Base-by-base conservation (phyloP, 1,139 yeast species). In the Diutina rugosa region DNA sequence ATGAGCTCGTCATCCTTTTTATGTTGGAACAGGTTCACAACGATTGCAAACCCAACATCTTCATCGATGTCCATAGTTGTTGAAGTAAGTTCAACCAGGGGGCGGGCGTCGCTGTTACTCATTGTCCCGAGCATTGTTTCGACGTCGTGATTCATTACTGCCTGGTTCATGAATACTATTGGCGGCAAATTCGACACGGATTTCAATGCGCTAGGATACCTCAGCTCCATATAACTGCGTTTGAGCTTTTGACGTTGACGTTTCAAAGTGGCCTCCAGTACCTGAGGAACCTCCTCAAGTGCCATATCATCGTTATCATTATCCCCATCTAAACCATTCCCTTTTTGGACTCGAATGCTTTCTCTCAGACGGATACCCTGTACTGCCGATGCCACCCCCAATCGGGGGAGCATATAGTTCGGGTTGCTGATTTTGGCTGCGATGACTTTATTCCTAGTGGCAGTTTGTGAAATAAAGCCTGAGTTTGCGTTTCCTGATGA, bases 351-450 rank as follows among this genome's bases (percentile, higher is more conserved):
- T 51, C n/a, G n/a, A 9, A 61, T 65, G 32, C 49, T 51, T n/a
- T 51, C 55, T 55, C 45, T 58, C 54, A 46, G 68, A 56, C 76
- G 69, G 3, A 72, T 62, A 0, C 83, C 81, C 55, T 74, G 72
- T 0, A 80, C 81, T 2, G 79, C 68, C 0, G 83, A 72, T 55
- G 72, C 76, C 0, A 80, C 59, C 0, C 85, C 85, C 44, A 72
- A 60, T 51, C 79, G 66, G 0, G 84, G 84, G 18, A 79, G 62
- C 47, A 66, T 64, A 56, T 74, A 77, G 3, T 72, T 64, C 0
- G 80, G 64, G 45, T 70, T 75, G 0, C 84, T 79, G 6, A 78
- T 54, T 58, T 73, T 69, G 8, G 72, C 62, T 56, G 63, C 66
- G 2, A 62, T 62, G 8, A 29, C 16, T 57, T 66, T 64, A 51